Base-by-base conservation (phyloP, 2,329 filamentous ascomycete species). In the Xylariaceae sp. region DNA sequence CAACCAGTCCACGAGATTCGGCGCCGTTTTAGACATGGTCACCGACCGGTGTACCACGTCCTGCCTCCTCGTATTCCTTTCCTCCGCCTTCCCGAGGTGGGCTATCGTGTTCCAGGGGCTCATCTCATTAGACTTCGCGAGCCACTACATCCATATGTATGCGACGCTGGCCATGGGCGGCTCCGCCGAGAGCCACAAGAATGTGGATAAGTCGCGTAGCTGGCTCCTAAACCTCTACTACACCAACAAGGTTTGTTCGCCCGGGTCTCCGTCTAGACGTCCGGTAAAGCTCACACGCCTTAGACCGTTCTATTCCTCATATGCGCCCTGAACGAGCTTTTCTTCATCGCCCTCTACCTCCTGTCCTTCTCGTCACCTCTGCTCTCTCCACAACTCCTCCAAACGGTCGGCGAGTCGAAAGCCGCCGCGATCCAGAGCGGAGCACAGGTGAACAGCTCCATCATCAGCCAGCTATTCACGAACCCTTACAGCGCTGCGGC, bases 61-160 rank as follows among this genome's bases (percentile, higher is more conserved):
- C 2, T 99, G 94, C 72, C 76, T 99, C 64, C 83, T 99, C 46
- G 92, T 97, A 47, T 99, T 97, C 76, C 76, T 99, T 58, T 90
- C 89, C 39, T 95, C 90, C 13, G 94, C 94, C 18, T 99, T 95
- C 75, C 94, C 94, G 4, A 84, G 92, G 53, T 97, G 90, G 87
- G 86, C 89, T 61, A 91, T 97, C 63, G 68, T 97, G 55, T 99
- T 99, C 80, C 94, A 99, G 76, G 84, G 87, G 42, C 76, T 99
- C 67, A 96, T 99, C 71, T 88, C 87, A 51, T 76, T 99, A 65
- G 94, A 99, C 72, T 80, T 99, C 61, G 88, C 94, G 26, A 96
- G 91, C 70, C 94, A 99, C 73, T 99, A 97, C 71, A 92, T 97
- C 79, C 94, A 99, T 76, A 99, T 99, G 94, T 97, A 95, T 70